These are phyloP conservation scores for Orobanche coerulescens DNA, from an alignment of 257 asterid genomes.

Conservation along the genomic window DNA sequence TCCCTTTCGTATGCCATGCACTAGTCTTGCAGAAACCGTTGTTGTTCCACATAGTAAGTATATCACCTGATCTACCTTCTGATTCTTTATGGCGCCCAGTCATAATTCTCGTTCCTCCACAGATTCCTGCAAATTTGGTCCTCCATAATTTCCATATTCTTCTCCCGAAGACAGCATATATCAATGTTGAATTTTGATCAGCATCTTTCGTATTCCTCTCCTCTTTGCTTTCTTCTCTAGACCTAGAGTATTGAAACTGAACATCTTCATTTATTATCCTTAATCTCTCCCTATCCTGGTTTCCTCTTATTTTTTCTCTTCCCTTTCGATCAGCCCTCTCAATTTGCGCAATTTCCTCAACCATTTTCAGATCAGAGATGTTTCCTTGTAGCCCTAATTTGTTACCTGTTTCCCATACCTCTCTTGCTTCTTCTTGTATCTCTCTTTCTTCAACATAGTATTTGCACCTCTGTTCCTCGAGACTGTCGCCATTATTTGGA, in stretches of 20 bases:
- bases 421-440: too few relatives aligned
- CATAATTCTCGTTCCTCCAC: background rate
- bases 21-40: background rate
- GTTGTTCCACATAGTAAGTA: background rate
- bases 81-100: background rate
- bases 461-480: too few relatives aligned
- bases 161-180: background rate
- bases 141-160: background rate
- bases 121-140: background rate
- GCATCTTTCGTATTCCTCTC: background rate
- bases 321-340: too few relatives aligned
- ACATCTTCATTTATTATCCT: background rate
- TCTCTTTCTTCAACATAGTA: too few relatives aligned
- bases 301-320: background rate
- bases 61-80: background rate
- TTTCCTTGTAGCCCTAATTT: too few relatives aligned
- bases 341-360: too few relatives aligned
- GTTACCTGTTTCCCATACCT: too few relatives aligned
- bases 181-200: background rate
- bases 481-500: too few relatives aligned
- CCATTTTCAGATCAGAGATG: too few relatives aligned
- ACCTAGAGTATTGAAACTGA: background rate
- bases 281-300: background rate
- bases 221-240: background rate
- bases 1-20: background rate